Conservation (phyloP, 495 filamentous ascomycete species). For the Hypoxylon lenormandii region DNA sequence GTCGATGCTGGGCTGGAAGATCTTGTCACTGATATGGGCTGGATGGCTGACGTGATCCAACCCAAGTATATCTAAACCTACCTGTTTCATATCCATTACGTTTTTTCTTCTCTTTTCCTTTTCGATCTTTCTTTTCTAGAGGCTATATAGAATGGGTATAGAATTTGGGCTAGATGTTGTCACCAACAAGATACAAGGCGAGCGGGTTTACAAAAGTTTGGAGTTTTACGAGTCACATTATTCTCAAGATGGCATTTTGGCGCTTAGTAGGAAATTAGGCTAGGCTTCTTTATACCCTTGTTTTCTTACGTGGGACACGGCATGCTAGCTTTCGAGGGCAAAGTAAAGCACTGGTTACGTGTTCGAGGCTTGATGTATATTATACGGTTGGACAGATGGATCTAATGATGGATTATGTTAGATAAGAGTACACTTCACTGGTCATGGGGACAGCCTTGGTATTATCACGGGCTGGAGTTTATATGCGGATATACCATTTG, state of each 20-base stretch:
- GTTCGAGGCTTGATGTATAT: slow-evolving; percentile 20
- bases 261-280: slow-evolving; percentile 25
- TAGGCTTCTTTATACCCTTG: slow-evolving; percentile 36
- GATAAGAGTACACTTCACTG: slow-evolving; percentile 15
- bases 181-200: slow-evolving; percentile 25
- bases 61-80: slow-evolving; percentile 42
- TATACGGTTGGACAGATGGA: slow-evolving; percentile 25
- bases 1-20: slow-evolving; percentile 58
- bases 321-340: slow-evolving; percentile 27
- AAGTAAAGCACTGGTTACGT: slow-evolving; percentile 29
- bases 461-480: slow-evolving; percentile 22
- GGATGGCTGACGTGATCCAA: slow-evolving; percentile 60
- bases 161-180: slow-evolving; percentile 34
- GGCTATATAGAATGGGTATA: slow-evolving; percentile 35
- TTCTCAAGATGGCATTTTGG: slow-evolving; percentile 22
- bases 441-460: slow-evolving; percentile 5
- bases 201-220: slow-evolving; percentile 24
- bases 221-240: slow-evolving; percentile 29
- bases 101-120: slow-evolving; percentile 4
- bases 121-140: slow-evolving; percentile 4
- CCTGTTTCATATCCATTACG: slow-evolving; percentile 9
- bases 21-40: slow-evolving; percentile 59
- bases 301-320: slow-evolving; percentile 16
- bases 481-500: slow-evolving; percentile 23
- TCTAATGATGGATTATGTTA: slow-evolving; percentile 24